Base-by-base conservation (phyloP, 1,284 basidiomycete genomes). In the Pholiota adiposa region DNA sequence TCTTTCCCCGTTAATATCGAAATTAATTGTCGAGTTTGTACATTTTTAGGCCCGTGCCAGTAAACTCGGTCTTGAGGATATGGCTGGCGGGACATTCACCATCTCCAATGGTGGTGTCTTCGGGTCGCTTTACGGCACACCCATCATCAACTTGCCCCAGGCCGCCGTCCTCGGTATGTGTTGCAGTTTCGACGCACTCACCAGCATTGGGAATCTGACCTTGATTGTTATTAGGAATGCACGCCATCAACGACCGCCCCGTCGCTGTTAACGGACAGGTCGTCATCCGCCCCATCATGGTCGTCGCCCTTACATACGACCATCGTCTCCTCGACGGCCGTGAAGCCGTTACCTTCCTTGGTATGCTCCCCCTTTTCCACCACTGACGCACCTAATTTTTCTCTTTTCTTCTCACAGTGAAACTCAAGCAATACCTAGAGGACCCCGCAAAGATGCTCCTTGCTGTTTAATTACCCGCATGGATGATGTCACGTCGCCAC, bases 51-150 rank as follows among this genome's bases (percentile, higher is more conserved):
- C 96, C 49, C 86, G 93, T 63, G 97, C 98, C 76, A 88, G 92
- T 73, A 98, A 98, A 80, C 86, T 99, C 54, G 90, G 93, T 29
- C 85, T 99, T 60, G 97, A 99, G 75, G 95, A 97, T 74, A 96
- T 97, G 97, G 84, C 94, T 44, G 97, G 97, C 58, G 96, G 97
- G 54, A 91, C 94, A 21, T 98, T 99, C 84, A 99, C 97, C 69
- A 98, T 99, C 77, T 98, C 97, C 56, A 99, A 99, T 75, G 97
- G 97, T 52, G 97, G 97, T 70, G 97, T 99, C 72, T 99, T 99
- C 71, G 97, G 97, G 58, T 97, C 95, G 56, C 82, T 98, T 51
- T 98, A 92, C 73, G 97, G 97, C 54, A 99, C 97, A 36, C 97
- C 97, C 53, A 96, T 96, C 75, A 96, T 99, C 80, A 99, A 98